A percentile compares a stretch with the other conserved stretches of the same genome.
These are phyloP conservation scores for Volvox reticuliferus DNA, from an alignment of 139 green algal genomes.

Conservation along the genomic window DNA sequence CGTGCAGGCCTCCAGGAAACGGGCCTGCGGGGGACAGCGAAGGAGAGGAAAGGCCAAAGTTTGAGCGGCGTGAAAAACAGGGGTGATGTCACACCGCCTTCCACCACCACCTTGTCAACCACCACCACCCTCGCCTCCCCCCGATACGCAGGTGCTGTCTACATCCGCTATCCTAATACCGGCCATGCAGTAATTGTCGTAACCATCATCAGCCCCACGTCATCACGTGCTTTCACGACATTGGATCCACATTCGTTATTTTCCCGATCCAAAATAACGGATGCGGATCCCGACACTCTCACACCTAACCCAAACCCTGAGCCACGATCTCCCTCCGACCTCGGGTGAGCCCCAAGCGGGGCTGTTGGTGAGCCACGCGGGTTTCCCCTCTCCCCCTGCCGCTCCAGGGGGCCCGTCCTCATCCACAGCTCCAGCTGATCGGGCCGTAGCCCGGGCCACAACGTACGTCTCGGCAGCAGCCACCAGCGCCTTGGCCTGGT, in stretches of 20 bases:
- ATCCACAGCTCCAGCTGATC: not conserved
- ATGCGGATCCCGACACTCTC: too few relatives aligned
- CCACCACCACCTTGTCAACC: not conserved
- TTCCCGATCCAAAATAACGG: too few relatives aligned
- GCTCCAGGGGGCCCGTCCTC: not conserved
- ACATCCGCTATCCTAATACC: too few relatives aligned
- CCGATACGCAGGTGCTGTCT: not conserved
- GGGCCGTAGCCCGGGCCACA: not conserved
- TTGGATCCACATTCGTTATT: too few relatives aligned
- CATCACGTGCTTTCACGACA: too few relatives aligned
- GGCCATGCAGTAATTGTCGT: too few relatives aligned
- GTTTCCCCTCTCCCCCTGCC: slow-evolving; percentile 31
- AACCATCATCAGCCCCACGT: too few relatives aligned
- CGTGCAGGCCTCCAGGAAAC: slow-evolving; percentile 44
- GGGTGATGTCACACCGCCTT: not conserved
- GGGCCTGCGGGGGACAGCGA: slow-evolving; percentile 10
- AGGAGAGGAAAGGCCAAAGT: not conserved
- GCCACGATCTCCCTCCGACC: not conserved
- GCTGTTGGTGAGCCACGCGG: slow-evolving; percentile 38
- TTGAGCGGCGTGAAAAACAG: not conserved
- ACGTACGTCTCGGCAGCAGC: not conserved
- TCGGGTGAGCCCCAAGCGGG: slow-evolving; percentile 15
- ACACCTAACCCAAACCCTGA: too few relatives aligned
- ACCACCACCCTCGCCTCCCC: not conserved
- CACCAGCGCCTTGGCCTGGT: slow-evolving; percentile 37